A percentile compares a stretch with the other conserved stretches of the same genome.
Evolutionary conservation across 78 protist genomes (phyloP).

Genomic region (Carpediemonas membranifera): DNA sequence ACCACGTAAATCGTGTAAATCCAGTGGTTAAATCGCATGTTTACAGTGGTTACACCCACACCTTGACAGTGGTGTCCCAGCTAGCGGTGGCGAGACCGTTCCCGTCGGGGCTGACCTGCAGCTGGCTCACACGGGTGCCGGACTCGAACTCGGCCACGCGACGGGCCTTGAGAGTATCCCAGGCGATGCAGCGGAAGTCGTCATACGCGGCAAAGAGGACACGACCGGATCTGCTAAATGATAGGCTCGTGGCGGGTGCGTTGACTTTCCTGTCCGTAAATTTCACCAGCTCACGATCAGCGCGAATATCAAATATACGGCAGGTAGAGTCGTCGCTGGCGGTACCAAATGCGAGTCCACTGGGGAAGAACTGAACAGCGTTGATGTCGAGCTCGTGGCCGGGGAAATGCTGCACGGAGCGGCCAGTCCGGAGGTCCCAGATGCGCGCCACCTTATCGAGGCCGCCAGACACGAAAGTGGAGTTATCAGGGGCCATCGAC

Average conservation of each 20-base stretch:
- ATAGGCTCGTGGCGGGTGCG: conserved; percentile 80
- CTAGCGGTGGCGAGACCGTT: conserved; percentile 85
- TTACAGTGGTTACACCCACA: conserved; percentile 7
- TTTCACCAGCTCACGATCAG: conserved; percentile 68
- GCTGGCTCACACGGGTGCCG: no score
- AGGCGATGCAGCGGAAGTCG: conserved; percentile 76
- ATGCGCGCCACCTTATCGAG: conserved; percentile 72
- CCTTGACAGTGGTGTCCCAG: conserved; percentile 74
- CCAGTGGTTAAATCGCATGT: no score
- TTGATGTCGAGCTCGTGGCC: conserved; percentile 90
- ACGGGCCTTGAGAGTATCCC: conserved; percentile 82
- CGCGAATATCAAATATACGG: conserved; percentile 82
- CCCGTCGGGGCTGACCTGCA: conserved; percentile 76
- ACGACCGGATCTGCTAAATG: conserved; percentile 46
- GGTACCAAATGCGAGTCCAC: conserved; percentile 46
- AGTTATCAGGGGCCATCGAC: not conserved
- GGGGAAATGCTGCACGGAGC: conserved; percentile 68
- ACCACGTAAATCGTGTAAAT: no score
- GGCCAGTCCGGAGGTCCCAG: conserved; percentile 74
- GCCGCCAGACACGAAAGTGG: conserved; percentile 68
- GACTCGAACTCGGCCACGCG: conserved; percentile 44
- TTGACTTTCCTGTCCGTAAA: conserved; percentile 63
- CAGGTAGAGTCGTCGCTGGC: conserved; percentile 88
- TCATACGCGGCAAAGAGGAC: conserved; percentile 70
- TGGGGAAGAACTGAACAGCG: conserved; percentile 62